Base-by-base conservation (phyloP, 2,329 filamentous ascomycete genomes). In the Blastomyces parvus region DNA sequence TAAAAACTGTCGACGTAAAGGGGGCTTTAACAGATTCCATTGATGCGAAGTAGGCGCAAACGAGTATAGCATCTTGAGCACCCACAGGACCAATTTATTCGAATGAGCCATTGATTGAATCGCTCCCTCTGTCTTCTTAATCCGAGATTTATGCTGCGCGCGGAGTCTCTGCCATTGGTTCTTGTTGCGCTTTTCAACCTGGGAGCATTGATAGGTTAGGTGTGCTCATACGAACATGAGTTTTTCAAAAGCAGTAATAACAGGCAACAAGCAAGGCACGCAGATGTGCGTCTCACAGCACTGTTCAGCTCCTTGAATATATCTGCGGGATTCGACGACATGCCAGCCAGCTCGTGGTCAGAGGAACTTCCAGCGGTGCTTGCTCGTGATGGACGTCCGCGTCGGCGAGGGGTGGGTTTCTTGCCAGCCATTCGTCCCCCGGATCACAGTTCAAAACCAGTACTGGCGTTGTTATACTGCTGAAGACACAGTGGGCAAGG, bases 251-350 rank as follows among this genome's bases (percentile, higher is more conserved):
- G 33, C 22, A 40, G 33, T 36, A 27, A n/a, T 17, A 63, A 27
- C 19, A 30, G 60, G 22, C 52, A 57, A 33, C 2, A 14, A 33
- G 19, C 27, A 59, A n/a, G 30, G 44, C 33, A 55, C 17, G 52
- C 27, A 55, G 52, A 55, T 60, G 44, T 53, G 56, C 53, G 60
- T 52, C 67, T 67, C 64, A 69, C 66, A 61, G 67, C 63, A 55
- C 59, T 63, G 17, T 64, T 64, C 25, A 65, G 48, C n/a, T 62
- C 61, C 61, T 62, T 67, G 11, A 67, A 48, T 22, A 67, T 22
- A 62, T 64, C 59, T 46, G 61, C 56, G 19, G 64, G 61, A 19
- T 58, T 44, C 25, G 63, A 38, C 14, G 53, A 48, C 22, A 40
- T 22, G 33, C 62, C 60, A 46, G 33, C 27, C 30, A 36, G 22